Evolutionary conservation across 768 basidiomycete genomes (phyloP), one percentile per base, ranked within the genome.

Genomic region (Mycena rosella): DNA sequence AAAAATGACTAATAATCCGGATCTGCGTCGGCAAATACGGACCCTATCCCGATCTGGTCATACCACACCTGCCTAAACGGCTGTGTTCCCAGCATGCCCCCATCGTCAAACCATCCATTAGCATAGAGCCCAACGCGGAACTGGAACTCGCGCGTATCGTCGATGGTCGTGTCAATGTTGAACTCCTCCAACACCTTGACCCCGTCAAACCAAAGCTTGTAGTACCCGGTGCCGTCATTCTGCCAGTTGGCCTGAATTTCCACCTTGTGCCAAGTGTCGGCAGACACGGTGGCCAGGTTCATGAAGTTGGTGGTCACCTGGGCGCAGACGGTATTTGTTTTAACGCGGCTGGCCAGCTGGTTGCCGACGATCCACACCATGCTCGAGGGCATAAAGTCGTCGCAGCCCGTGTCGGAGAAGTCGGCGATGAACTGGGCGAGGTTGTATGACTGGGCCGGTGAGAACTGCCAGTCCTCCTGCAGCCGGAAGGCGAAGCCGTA

Each of bases 21-120:
- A 59, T 59, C 57, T 8, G 57, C 57, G 26, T 59, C 57, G 57
- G 57, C 57, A 59, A 59, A 59, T 15, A 20, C 34, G 44, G 57
- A n/a, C 57, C 57, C 57, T 3, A 32, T 32, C 45, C 44, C 57
- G 36, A 59, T 10, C 57, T 59, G 57, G 45, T 59, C 57, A 59
- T 59, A 59, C 57, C 57, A 59, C 42, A 59, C 57, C 57, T 59
- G 57, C 57, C 57, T 59, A 48, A 59, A 48, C 45, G 57, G 57
- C 45, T 59, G 57, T 45, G 57, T 59, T 11, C 57, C 57, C 57
- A 32, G 30, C 57, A 59, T 59, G 20, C 45, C 30, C 45, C 29
- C 45, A 59, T 59, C 57, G 45, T 59, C 57, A 59, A 32, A 30
- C 57, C 57, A 59, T n/a, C 57, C 57, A 59, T 59, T 58, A 26